Percentiles rank a stretch among this genome's conserved stretches.
phyloP scores from a whole-genome alignment of 148 eudicot species.

The Rhododendron griersonianum region DNA sequence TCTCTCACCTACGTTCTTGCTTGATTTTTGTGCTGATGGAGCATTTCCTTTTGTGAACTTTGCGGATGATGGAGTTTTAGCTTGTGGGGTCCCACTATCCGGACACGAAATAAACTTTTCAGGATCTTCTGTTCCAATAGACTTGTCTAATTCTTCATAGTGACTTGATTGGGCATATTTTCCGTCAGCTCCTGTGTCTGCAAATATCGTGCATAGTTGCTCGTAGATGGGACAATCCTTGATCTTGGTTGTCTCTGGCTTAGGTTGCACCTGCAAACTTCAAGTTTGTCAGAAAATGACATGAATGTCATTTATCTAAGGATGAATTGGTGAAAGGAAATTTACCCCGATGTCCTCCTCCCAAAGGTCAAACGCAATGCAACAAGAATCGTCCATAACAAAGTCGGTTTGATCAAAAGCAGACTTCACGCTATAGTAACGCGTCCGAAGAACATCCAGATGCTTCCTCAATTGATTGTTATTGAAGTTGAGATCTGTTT shows the following conservation, averaged over 20 bases:
- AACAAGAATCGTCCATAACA: constrained; percentile 55
- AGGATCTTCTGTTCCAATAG: constrained; percentile 14
- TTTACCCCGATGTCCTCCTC: constrained; percentile 61
- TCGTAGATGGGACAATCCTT: constrained; percentile 79
- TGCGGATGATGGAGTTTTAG: constrained; percentile 33
- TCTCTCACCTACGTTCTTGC: constrained; percentile 25
- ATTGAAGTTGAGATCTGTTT: constrained; percentile 59
- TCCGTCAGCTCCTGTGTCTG: constrained; percentile 60
- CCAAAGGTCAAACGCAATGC: constrained; percentile 62
- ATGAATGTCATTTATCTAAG: background rate
- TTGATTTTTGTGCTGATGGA: constrained; percentile 24
- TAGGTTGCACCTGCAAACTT: constrained; percentile 40
- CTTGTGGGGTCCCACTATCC: constrained; percentile 27
- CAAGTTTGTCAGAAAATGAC: background rate
- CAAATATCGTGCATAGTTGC: constrained; percentile 67
- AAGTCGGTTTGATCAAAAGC: constrained; percentile 45
- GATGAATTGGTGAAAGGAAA: background rate
- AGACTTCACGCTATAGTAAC: constrained; percentile 63
- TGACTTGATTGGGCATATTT: constrained; percentile 88
- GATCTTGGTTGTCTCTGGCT: constrained; percentile 43
- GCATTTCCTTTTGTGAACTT: constrained; percentile 23
- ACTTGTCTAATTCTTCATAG: constrained; percentile 50
- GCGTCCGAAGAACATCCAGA: constrained; percentile 68
- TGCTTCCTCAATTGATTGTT: constrained; percentile 83
- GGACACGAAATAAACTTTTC: constrained; percentile 8